phyloP scores from a whole-genome alignment of 441 rosid species.

The Daphne laureola region DNA sequence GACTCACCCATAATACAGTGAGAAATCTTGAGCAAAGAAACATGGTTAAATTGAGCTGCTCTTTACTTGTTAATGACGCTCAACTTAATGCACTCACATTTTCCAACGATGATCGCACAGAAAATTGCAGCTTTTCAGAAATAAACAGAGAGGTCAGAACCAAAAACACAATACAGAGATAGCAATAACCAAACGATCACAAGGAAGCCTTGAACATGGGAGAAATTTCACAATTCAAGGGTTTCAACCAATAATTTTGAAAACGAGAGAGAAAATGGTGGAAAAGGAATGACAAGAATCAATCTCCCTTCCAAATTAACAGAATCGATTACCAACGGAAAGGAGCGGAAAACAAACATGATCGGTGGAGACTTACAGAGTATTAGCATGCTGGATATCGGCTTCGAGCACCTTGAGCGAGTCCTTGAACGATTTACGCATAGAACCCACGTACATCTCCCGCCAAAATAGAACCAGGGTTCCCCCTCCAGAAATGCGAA shows the following conservation, averaged over 20 bases:
- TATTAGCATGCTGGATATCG: conserved; percentile 44
- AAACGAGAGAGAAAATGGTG: neutral
- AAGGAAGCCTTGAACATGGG: no score
- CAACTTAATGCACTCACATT: no score
- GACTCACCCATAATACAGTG: no score
- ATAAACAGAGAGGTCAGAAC: neutral
- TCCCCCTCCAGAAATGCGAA: neutral
- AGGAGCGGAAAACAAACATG: neutral
- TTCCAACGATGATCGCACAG: no score
- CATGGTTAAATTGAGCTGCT: no score
- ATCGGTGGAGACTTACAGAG: conserved; percentile 22
- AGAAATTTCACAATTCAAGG: no score
- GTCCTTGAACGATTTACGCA: conserved; percentile 47
- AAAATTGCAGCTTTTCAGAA: neutral
- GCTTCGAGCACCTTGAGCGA: conserved; percentile 45
- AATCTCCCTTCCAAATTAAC: neutral
- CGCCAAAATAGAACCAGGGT: neutral
- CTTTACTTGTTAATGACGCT: no score
- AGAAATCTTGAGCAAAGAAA: no score
- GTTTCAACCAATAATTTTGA: no score
- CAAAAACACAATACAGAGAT: no score
- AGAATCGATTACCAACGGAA: neutral
- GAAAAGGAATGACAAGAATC: conserved; percentile 4
- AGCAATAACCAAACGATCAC: no score
- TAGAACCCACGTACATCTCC: conserved; percentile 42